These are phyloP conservation scores for Emmonsia crescens DNA, from an alignment of 2,329 filamentous ascomycete genomes.

Conservation along the genomic window DNA sequence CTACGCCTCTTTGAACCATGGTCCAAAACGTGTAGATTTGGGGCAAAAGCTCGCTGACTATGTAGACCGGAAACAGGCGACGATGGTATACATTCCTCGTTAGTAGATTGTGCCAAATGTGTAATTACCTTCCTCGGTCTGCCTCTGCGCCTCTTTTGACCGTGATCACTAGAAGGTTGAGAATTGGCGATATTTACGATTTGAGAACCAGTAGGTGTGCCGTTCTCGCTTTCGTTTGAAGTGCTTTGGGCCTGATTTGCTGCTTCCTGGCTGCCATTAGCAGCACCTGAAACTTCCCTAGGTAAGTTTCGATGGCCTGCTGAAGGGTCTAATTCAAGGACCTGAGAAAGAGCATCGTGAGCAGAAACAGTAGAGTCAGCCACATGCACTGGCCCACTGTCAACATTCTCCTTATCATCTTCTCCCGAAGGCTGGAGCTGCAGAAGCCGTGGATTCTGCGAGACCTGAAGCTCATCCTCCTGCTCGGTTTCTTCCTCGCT, in stretches of 20 bases:
- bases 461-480: constrained; percentile 28
- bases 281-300: not conserved
- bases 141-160: not conserved
- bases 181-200: constrained; percentile 7
- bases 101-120: not conserved
- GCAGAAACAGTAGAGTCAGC: constrained; percentile 23
- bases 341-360: constrained; percentile 30
- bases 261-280: not conserved
- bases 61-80: not conserved
- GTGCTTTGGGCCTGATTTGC: not conserved
- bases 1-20: not conserved
- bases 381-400: constrained; percentile 19
- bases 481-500: constrained; percentile 39
- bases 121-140: not conserved
- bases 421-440: constrained; percentile 24
- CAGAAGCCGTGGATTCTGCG: constrained; percentile 20
- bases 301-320: constrained; percentile 6
- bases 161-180: constrained; percentile 2
- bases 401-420: constrained; percentile 39
- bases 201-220: not conserved
- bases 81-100: not conserved
- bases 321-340: constrained; percentile 21
- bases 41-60: not conserved
- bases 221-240: not conserved
- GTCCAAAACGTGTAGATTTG: not conserved